Evolutionary conservation across 2,329 filamentous ascomycete species (phyloP), one percentile per base, ranked within the genome.

Genomic region (Huntiella moniliformis): DNA sequence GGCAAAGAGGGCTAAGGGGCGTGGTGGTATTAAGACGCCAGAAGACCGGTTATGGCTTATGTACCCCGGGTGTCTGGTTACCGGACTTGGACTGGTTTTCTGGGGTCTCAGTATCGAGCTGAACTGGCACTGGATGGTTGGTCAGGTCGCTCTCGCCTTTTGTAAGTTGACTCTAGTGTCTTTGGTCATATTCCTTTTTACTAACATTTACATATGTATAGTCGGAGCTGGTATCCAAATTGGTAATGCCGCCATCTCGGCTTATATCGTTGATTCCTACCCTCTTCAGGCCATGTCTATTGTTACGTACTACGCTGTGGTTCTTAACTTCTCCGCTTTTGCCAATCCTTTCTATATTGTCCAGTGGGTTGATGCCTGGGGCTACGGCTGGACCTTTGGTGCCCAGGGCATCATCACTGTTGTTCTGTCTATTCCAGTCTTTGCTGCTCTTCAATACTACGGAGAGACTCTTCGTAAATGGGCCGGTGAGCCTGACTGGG

Each of bases 21-120:
- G 43, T 49, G 56, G 56, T 12, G 61, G 61, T 18, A 51, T 64
- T 5, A 62, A 66, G 31, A 57, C 65, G 1, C 60, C 71, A 0
- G 71, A 75, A 56, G 71, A 71, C 68, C 61, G 71, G 12, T 54
- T 74, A 16, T 74, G 69, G 68, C 55, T 74, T 10, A 63, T 62
- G 2, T 74, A 73, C 55, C 71, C 71, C 5, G 70, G 68, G 10
- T 61, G 64, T 2, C 6, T 67, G 4, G 48, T 71, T 8, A 69
- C 63, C 1, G 61, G 47, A 56, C 54, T 70, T 5, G 71, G 71
- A 0, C 55, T 70, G 32, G 60, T 72, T 31, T 39, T 74, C 41
- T 75, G 71, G 71, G 71, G 71, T 0, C 54, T 74, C 37, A 71
- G 67, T 44, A 58, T 74, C 11, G 70, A 73, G 48, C 61, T 59